phyloP scores from a whole-genome alignment of 805 yeast genomes.

The Starmera dryadoides region DNA sequence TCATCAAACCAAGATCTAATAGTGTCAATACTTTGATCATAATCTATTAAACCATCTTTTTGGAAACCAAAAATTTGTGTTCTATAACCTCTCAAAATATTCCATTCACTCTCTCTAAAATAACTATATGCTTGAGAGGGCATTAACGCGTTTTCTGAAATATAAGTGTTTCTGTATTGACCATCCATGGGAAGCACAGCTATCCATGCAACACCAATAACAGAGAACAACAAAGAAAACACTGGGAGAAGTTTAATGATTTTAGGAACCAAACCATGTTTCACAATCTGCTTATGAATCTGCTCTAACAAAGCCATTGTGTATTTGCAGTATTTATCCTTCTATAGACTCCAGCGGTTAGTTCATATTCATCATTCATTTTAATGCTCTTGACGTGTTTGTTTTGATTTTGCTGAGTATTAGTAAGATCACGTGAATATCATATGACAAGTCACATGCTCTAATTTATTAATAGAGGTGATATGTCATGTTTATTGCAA shows the following conservation, averaged over 20 bases:
- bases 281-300: conserved; percentile 34
- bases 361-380: background rate
- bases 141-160: conserved; percentile 93
- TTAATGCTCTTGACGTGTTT: background rate
- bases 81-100: conserved; percentile 78
- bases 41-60: conserved; percentile 13
- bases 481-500: too few relatives aligned
- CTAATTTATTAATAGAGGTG: too few relatives aligned
- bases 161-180: conserved; percentile 74
- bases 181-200: conserved; percentile 70
- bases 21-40: conserved; percentile 32
- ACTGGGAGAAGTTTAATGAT: conserved; percentile 34
- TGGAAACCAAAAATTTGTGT: conserved; percentile 30
- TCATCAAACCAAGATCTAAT: conserved; percentile 57
- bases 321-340: too few relatives aligned
- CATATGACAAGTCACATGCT: too few relatives aligned
- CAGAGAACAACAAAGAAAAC: conserved; percentile 32
- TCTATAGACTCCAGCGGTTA: too few relatives aligned
- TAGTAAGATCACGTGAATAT: too few relatives aligned
- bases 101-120: conserved; percentile 94
- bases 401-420: background rate
- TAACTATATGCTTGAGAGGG: conserved; percentile 93
- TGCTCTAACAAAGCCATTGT: conserved; percentile 43
- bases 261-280: conserved; percentile 39
- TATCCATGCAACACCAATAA: conserved; percentile 52